A percentile compares a stretch with the other conserved stretches of the same genome.
Evolutionary conservation across 768 basidiomycete genomes (phyloP).

Genomic region (Boletus rufocinnamomeus): DNA sequence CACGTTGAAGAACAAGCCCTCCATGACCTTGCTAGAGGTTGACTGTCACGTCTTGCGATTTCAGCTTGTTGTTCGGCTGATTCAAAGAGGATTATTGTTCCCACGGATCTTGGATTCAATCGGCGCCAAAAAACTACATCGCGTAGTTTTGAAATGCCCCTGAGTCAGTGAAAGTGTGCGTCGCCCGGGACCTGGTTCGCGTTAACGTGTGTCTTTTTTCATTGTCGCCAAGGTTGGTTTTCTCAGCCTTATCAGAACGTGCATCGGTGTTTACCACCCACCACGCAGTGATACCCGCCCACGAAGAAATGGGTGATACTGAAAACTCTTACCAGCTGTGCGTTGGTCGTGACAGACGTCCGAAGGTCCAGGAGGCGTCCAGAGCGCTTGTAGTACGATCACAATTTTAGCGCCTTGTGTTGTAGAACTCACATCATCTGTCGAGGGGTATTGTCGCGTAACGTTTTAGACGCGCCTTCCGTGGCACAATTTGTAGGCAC

Average conservation of each 20-base stretch:
- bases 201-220: neutral
- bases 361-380: neutral
- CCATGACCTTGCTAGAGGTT: constrained; percentile 50
- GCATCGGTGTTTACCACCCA: neutral
- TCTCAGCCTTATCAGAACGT: neutral
- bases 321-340: no score
- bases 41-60: neutral
- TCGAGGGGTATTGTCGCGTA: neutral
- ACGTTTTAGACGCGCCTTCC: no score
- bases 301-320: neutral
- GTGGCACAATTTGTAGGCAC: neutral
- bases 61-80: neutral
- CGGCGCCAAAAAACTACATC: neutral
- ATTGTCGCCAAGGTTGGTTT: neutral
- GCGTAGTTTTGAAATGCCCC: neutral
- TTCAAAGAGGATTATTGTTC: constrained; percentile 23
- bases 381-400: neutral
- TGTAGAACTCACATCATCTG: neutral
- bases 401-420: neutral
- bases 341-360: neutral
- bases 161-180: neutral
- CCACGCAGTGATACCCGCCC: neutral
- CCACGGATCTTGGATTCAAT: constrained; percentile 9
- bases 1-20: constrained; percentile 90
- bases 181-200: neutral